Evolutionary conservation across 1,284 basidiomycete species (phyloP).

Genomic region (Inonotus hispidus): DNA sequence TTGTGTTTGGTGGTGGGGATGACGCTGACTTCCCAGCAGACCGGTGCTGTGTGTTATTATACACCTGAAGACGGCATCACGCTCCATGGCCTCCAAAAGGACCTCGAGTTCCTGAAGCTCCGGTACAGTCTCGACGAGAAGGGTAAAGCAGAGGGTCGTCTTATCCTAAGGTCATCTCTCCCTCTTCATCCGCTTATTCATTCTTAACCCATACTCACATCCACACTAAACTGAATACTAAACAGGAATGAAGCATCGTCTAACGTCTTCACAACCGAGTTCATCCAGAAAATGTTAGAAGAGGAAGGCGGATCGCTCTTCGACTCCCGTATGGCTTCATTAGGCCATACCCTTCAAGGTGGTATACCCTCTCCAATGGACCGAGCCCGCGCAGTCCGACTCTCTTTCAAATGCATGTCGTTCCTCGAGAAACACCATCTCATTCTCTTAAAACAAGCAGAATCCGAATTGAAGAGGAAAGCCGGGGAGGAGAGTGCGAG

Average conservation of each 20-base stretch:
- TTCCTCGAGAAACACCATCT: slow-evolving; percentile 86
- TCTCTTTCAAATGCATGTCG: slow-evolving; percentile 89
- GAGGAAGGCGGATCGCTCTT: slow-evolving; percentile 92
- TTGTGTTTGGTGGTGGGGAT: neutral
- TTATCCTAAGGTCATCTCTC: slow-evolving; percentile 74
- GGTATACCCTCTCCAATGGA: slow-evolving; percentile 93
- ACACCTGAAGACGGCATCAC: slow-evolving; percentile 90
- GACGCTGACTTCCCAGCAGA: slow-evolving; percentile 38
- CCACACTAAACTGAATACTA: neutral
- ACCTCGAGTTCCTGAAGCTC: slow-evolving; percentile 87
- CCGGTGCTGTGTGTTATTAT: slow-evolving; percentile 90
- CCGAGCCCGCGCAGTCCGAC: slow-evolving; percentile 84
- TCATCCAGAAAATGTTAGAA: slow-evolving; percentile 91
- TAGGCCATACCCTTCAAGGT: slow-evolving; percentile 96
- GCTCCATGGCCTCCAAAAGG: slow-evolving; percentile 75
- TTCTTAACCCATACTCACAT: neutral
- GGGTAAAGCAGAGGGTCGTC: slow-evolving; percentile 88
- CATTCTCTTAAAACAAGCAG: slow-evolving; percentile 39
- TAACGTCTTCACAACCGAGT: slow-evolving; percentile 84
- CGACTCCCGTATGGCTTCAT: slow-evolving; percentile 88
- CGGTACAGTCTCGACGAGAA: slow-evolving; percentile 84
- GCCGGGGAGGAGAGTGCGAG: slow-evolving; percentile 69
- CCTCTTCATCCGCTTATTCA: neutral
- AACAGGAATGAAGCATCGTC: slow-evolving; percentile 84
- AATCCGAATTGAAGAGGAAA: slow-evolving; percentile 43